A percentile compares a stretch with the other conserved stretches of the same genome.
phyloP scores from a whole-genome alignment of 257 asterid genomes.

The Linaria vulgaris region DNA sequence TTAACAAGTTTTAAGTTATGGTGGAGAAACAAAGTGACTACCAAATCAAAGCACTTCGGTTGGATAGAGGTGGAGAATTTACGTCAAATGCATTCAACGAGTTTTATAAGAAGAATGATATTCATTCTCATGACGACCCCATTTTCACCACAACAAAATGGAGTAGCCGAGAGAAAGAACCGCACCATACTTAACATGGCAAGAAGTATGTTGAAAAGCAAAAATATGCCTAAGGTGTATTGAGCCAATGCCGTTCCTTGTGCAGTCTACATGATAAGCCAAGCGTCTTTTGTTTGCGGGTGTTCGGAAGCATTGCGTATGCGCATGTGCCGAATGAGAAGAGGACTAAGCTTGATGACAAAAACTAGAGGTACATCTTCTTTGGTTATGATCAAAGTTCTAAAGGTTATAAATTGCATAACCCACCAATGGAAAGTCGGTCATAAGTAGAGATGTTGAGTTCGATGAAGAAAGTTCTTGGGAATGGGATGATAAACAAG shows the following conservation, averaged over 20 bases:
- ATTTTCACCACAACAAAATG: too few relatives aligned
- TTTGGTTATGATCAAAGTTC: background rate
- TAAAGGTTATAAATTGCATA: background rate
- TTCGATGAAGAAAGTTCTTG: too few relatives aligned
- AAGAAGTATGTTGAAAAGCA: too few relatives aligned
- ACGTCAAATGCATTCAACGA: background rate
- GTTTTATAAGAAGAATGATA: slow-evolving; percentile 5
- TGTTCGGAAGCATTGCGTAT: slow-evolving; percentile 9
- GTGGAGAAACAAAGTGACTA: slow-evolving; percentile 6
- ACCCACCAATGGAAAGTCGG: too few relatives aligned
- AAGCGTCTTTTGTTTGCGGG: background rate
- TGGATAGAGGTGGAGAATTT: too few relatives aligned
- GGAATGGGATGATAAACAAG: background rate
- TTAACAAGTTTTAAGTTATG: background rate
- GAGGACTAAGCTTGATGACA: background rate
- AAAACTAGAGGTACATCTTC: background rate
- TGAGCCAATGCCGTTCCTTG: too few relatives aligned
- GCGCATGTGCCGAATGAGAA: slow-evolving; percentile 12
- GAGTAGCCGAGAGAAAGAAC: too few relatives aligned
- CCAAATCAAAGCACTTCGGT: too few relatives aligned
- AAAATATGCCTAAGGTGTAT: too few relatives aligned
- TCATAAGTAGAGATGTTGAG: too few relatives aligned
- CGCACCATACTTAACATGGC: too few relatives aligned
- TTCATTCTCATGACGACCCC: too few relatives aligned
- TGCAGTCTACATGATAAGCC: background rate